Evolutionary conservation across 2,329 filamentous ascomycete genomes (phyloP).

Genomic region (Domatiomyces globalis): DNA sequence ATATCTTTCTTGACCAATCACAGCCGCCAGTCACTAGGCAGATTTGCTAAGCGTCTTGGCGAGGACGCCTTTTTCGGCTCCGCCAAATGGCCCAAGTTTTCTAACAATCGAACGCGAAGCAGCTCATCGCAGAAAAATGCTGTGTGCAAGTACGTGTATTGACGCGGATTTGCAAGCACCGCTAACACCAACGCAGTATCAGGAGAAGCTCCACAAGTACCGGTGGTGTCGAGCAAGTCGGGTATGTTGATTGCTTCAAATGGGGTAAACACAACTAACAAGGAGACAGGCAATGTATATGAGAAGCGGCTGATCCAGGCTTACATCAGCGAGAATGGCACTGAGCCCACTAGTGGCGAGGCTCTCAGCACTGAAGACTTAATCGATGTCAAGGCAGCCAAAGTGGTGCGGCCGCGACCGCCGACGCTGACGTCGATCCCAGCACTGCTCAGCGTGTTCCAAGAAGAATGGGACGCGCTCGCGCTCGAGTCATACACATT

Average conservation of each 20-base stretch:
- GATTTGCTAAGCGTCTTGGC: background rate
- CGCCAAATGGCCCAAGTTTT: background rate
- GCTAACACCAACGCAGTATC: constrained; percentile 51
- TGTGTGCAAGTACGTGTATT: constrained; percentile 14
- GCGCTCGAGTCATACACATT: constrained; percentile 85
- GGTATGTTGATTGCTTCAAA: constrained; percentile 40
- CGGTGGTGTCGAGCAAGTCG: constrained; percentile 88
- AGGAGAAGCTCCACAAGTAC: constrained; percentile 86
- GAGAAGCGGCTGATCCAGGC: constrained; percentile 92
- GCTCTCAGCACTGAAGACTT: constrained; percentile 73
- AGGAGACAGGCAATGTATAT: constrained; percentile 60
- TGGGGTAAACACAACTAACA: constrained; percentile 20
- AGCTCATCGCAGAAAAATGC: constrained; percentile 3
- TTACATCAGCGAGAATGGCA: constrained; percentile 84
- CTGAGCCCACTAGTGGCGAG: constrained; percentile 80
- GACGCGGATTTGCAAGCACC: background rate
- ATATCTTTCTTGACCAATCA: background rate
- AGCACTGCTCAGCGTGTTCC: constrained; percentile 81
- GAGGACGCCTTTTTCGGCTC: background rate
- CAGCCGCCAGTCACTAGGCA: background rate
- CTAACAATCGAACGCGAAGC: background rate
- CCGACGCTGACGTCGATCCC: constrained; percentile 93
- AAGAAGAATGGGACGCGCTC: constrained; percentile 95
- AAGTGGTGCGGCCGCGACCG: constrained; percentile 74
- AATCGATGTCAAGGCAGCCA: constrained; percentile 68